These are phyloP conservation scores for Euphorbia lathyris DNA, from an alignment of 345 rosid species.

Conservation along the genomic window DNA sequence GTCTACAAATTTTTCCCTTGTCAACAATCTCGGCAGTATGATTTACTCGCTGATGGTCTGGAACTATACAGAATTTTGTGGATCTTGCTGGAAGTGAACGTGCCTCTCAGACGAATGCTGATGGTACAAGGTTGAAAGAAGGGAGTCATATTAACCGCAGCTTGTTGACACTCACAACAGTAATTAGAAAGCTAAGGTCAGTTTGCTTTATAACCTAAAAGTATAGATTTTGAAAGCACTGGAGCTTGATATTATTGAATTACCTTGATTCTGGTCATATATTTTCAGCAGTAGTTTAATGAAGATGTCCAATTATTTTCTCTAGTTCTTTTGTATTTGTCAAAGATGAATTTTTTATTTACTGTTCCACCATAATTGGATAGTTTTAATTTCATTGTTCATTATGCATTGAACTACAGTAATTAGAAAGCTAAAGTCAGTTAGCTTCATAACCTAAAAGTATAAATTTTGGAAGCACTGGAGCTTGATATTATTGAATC, in stretches of 20 bases:
- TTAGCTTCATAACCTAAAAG: constrained; percentile 15
- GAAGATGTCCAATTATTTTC: background rate
- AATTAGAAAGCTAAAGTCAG: constrained; percentile 90
- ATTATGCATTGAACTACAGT: constrained; percentile 47
- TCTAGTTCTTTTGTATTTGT: background rate
- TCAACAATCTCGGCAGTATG: constrained; percentile 6
- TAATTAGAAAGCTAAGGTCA: constrained; percentile 96
- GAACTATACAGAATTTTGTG: constrained; percentile 75
- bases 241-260: background rate
- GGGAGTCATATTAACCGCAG: constrained; percentile 95
- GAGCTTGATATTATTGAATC: background rate
- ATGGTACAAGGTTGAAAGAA: constrained; percentile 83
- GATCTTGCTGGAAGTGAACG: constrained; percentile 99
- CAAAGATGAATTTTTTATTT: background rate
- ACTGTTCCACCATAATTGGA: background rate
- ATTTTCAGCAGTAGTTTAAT: background rate
- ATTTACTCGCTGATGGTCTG: constrained; percentile 10
- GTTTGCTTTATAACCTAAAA: constrained; percentile 20
- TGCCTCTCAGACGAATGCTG: constrained; percentile 78
- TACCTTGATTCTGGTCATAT: background rate
- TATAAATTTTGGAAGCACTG: constrained; percentile 3
- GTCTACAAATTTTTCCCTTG: constrained; percentile 17
- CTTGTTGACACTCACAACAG: constrained; percentile 86
- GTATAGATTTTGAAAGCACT: constrained; percentile 2
- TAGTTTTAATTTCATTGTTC: background rate